Evolutionary conservation across 1,284 basidiomycete genomes (phyloP).

Genomic region (Fomes fomentarius): DNA sequence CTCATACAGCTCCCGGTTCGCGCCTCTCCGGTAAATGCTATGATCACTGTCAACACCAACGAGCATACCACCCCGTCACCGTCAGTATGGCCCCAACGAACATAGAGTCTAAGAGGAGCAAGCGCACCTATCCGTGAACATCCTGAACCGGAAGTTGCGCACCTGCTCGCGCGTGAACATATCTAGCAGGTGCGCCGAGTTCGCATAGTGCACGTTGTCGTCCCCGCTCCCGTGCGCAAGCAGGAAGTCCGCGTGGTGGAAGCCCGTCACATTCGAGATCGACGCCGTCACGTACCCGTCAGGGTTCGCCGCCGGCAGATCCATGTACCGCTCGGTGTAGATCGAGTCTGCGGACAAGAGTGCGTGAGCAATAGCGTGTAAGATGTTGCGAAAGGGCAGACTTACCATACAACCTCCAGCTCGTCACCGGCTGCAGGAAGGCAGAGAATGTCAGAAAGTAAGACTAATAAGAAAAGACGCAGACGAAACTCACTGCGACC

Average conservation of each 20-base stretch:
- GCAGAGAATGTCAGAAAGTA: not conserved
- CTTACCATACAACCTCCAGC: conserved; percentile 85
- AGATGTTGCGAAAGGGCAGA: conserved; percentile 15
- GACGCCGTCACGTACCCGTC: conserved; percentile 86
- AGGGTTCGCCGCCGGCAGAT: conserved; percentile 75
- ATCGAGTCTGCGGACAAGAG: conserved; percentile 65
- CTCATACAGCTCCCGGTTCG: conserved; percentile 84
- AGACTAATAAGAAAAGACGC: not conserved
- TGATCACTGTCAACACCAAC: conserved; percentile 65
- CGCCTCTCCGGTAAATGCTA: conserved; percentile 71
- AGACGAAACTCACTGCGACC: conserved; percentile 68
- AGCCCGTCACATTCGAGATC: conserved; percentile 85
- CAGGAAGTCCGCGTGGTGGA: conserved; percentile 78
- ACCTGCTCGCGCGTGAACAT: conserved; percentile 84
- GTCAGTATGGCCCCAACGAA: too few species aligned
- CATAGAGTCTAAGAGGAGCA: not conserved
- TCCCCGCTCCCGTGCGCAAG: conserved; percentile 94
- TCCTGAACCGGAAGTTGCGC: conserved; percentile 85
- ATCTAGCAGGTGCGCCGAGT: conserved; percentile 90
- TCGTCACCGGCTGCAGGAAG: conserved; percentile 74
- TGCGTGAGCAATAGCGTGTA: not conserved
- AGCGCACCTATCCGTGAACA: conserved; percentile 92
- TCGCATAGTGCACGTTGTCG: conserved; percentile 94
- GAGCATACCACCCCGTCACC: not conserved
- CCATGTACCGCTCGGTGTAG: conserved; percentile 98